phyloP scores from a whole-genome alignment of 1,284 basidiomycete genomes.

The Laetiporus sulphureus region DNA sequence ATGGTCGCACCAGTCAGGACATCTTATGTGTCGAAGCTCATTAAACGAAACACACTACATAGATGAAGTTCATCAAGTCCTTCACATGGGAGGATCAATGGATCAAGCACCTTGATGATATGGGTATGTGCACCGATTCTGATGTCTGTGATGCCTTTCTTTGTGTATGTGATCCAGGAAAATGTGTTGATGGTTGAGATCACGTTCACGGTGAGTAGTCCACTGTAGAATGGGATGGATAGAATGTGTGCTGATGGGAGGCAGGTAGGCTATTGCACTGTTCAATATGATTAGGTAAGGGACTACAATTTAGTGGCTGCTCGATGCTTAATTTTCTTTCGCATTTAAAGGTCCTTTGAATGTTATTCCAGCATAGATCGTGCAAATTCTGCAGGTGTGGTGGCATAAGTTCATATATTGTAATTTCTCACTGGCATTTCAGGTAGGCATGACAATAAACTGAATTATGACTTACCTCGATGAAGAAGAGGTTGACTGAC shows the following conservation, averaged over 20 bases:
- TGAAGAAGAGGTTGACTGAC: slow-evolving; percentile 62
- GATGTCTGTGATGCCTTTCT: slow-evolving; percentile 66
- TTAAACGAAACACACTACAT: background rate
- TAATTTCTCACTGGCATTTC: slow-evolving; percentile 12
- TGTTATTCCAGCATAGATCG: slow-evolving; percentile 61
- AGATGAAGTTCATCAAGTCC: slow-evolving; percentile 83
- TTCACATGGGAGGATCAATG: slow-evolving; percentile 79
- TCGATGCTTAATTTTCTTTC: background rate
- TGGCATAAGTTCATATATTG: background rate
- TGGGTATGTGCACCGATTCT: slow-evolving; percentile 65
- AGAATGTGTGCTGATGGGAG: no score
- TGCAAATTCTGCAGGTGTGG: slow-evolving; percentile 49
- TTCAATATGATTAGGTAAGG: slow-evolving; percentile 63
- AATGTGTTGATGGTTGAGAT: slow-evolving; percentile 59
- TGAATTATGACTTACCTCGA: slow-evolving; percentile 77
- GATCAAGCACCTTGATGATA: slow-evolving; percentile 51
- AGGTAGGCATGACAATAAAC: slow-evolving; percentile 72
- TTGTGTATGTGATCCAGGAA: slow-evolving; percentile 52
- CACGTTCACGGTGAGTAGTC: slow-evolving; percentile 59
- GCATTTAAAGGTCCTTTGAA: slow-evolving; percentile 51
- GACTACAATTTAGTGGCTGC: background rate
- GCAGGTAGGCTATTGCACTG: slow-evolving; percentile 60
- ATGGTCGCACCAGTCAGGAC: no score
- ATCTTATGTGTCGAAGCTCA: background rate
- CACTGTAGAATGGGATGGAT: background rate